Evolutionary conservation across 192 early-diverging fungal genomes (phyloP).

Genomic region (Linnemannia schmuckeri): DNA sequence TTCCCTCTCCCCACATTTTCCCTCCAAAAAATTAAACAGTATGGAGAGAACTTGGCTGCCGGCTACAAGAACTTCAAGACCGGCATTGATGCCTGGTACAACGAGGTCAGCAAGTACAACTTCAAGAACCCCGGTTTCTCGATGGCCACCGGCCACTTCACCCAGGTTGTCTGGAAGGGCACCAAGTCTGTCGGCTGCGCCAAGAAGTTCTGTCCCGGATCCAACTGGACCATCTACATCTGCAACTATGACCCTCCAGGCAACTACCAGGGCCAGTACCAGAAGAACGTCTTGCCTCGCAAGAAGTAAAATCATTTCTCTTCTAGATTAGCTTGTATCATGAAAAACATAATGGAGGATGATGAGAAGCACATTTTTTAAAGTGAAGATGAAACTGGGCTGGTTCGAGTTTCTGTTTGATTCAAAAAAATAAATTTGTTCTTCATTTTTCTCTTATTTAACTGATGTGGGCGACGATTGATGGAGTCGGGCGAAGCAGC

Average conservation of each 20-base stretch:
- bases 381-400: neutral
- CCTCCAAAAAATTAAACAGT: neutral
- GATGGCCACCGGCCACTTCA: slow-evolving; percentile 55
- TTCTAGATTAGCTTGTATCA: neutral
- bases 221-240: slow-evolving; percentile 31
- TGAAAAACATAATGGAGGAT: neutral
- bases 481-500: too few species aligned
- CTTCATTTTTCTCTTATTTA: neutral
- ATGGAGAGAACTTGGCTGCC: slow-evolving; percentile 57
- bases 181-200: slow-evolving; percentile 24
- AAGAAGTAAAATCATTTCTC: neutral
- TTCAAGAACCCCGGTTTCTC: slow-evolving; percentile 52
- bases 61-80: slow-evolving; percentile 32
- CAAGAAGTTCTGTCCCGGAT: slow-evolving; percentile 22
- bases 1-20: neutral
- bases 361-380: neutral
- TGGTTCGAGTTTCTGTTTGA: neutral
- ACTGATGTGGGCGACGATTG: neutral
- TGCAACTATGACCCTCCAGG: slow-evolving; percentile 53
- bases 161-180: slow-evolving; percentile 36
- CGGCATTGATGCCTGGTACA: slow-evolving; percentile 51
- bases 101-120: slow-evolving; percentile 44
- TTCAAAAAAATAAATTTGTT: neutral
- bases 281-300: slow-evolving; percentile 55
- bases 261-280: slow-evolving; percentile 30